phyloP scores from a whole-genome alignment of 1,139 yeast species.

The Candida tunisiensis region DNA sequence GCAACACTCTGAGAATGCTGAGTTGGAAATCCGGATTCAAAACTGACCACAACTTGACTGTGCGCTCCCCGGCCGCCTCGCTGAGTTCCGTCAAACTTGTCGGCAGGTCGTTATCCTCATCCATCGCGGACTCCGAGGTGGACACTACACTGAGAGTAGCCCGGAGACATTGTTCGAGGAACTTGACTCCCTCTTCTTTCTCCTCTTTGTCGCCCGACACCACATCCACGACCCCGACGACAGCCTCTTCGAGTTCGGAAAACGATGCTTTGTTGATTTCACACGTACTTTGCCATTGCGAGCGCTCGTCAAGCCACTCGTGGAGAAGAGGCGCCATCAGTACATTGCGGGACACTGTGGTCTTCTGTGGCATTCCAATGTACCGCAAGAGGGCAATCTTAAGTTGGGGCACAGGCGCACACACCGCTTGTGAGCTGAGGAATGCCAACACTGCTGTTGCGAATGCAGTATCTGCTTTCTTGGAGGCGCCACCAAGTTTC shows the following conservation, averaged over 20 bases:
- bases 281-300: constrained; percentile 2
- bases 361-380: constrained; percentile 20
- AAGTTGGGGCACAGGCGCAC: constrained; percentile 5
- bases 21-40: constrained; percentile 43
- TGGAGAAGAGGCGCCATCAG: constrained; percentile 5
- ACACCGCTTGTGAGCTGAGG: constrained; percentile 4
- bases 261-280: constrained; percentile 4
- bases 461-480: not conserved
- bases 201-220: constrained; percentile 22
- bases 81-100: constrained; percentile 39
- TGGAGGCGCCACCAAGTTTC: constrained; percentile 5
- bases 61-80: constrained; percentile 31
- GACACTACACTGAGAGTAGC: constrained; percentile 29
- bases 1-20: constrained; percentile 37
- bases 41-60: constrained; percentile 35
- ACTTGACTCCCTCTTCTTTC: constrained; percentile 45
- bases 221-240: constrained; percentile 6
- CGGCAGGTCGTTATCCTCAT: too few species aligned
- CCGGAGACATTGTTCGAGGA: constrained; percentile 33
- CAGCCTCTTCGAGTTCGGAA: constrained; percentile 5
- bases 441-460: constrained; percentile 17
- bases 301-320: constrained; percentile 5
- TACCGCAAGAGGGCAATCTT: constrained; percentile 4
- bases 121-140: too few species aligned
- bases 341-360: constrained; percentile 7